phyloP scores from a whole-genome alignment of 2,329 filamentous ascomycete genomes.

The Intubia oerlemansii region DNA sequence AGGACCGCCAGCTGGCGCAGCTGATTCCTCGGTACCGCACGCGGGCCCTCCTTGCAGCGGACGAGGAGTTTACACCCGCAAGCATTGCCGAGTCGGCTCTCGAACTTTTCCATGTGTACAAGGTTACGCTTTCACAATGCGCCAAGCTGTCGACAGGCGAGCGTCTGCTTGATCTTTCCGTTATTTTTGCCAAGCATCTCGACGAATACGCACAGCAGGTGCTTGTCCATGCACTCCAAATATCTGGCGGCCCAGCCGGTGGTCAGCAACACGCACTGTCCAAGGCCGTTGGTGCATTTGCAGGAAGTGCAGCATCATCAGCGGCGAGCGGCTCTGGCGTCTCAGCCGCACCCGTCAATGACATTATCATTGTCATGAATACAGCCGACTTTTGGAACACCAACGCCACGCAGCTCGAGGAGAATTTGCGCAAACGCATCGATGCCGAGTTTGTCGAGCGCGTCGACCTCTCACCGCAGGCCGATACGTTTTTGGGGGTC shows the following conservation, averaged over 20 bases:
- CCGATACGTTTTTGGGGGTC: slow-evolving; percentile 87
- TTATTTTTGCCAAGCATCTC: slow-evolving; percentile 74
- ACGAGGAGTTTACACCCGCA: slow-evolving; percentile 83
- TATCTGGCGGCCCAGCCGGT: slow-evolving; percentile 2
- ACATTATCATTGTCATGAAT: slow-evolving; percentile 73
- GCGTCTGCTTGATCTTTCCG: slow-evolving; percentile 64
- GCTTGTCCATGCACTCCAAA: slow-evolving; percentile 50
- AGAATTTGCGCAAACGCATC: slow-evolving; percentile 81
- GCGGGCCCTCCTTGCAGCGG: slow-evolving; percentile 57
- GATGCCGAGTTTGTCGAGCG: slow-evolving; percentile 54
- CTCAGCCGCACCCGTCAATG: slow-evolving; percentile 50
- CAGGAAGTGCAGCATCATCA: slow-evolving; percentile 4
- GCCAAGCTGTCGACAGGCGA: slow-evolving; percentile 88
- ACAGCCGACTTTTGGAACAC: slow-evolving; percentile 95
- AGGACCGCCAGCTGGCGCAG: slow-evolving; percentile 66
- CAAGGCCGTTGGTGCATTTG: neutral
- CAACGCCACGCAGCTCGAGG: slow-evolving; percentile 81
- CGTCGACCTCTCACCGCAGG: slow-evolving; percentile 80
- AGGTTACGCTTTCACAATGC: slow-evolving; percentile 79
- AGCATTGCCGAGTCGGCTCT: slow-evolving; percentile 85
- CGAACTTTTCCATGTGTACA: slow-evolving; percentile 94
- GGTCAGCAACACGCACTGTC: neutral
- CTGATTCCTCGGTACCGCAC: slow-evolving; percentile 77
- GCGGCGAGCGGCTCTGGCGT: too few species aligned
- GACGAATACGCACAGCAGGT: slow-evolving; percentile 94